Percentiles rank a stretch among this genome's conserved stretches.
phyloP scores from a whole-genome alignment of 2,329 filamentous ascomycete species.

The Colletotrichum somersetense region DNA sequence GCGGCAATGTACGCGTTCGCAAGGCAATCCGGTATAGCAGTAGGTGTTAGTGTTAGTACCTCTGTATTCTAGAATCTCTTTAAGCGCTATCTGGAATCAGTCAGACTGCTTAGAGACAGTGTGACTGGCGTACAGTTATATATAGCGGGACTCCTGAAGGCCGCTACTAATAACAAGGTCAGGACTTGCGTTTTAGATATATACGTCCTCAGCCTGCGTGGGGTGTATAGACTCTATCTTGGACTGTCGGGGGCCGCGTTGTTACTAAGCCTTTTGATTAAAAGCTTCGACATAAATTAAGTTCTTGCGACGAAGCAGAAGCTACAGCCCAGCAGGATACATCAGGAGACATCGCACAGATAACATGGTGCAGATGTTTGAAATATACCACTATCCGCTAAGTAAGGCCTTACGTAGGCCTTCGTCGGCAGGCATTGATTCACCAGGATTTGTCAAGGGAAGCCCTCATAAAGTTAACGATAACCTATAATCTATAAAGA shows the following conservation, averaged over 20 bases:
- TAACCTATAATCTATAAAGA: neutral
- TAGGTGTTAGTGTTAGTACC: slow-evolving; percentile 32
- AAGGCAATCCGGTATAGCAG: slow-evolving; percentile 28
- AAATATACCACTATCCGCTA: neutral
- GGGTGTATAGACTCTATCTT: too few species aligned
- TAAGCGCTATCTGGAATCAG: slow-evolving; percentile 13
- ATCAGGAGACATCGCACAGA: neutral
- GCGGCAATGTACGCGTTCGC: slow-evolving; percentile 33
- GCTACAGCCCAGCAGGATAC: neutral
- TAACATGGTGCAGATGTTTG: neutral
- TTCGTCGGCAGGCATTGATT: neutral
- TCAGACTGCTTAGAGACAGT: neutral
- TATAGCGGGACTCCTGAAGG: neutral
- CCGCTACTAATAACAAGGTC: neutral
- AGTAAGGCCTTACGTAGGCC: neutral
- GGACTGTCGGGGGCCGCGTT: too few species aligned
- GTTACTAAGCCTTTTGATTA: neutral
- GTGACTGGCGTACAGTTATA: neutral
- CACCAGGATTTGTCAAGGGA: neutral
- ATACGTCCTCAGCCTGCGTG: slow-evolving; percentile 11
- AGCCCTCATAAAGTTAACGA: neutral
- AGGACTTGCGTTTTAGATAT: neutral
- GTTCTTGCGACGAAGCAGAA: neutral
- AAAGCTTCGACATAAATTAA: neutral
- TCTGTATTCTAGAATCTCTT: slow-evolving; percentile 38